Base-by-base conservation (phyloP, 176 grass and related monocot species). In the Zoysia japonica region DNA sequence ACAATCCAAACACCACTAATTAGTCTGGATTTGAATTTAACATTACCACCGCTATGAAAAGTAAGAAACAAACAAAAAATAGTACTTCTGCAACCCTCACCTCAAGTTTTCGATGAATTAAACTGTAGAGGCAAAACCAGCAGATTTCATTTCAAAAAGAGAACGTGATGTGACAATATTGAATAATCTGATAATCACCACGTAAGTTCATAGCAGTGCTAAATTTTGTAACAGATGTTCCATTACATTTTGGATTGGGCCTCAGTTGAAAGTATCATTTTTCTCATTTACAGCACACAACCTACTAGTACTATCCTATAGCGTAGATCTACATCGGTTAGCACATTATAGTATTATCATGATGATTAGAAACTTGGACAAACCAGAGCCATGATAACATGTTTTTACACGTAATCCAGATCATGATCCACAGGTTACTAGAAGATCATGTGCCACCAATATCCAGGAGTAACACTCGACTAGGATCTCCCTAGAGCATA, bases 401-500 rank as follows among this genome's bases (percentile, higher is more conserved):
- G 9, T 13, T 75, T 84, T 47, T 54, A 79, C 40, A 79, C 35
- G 10, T 42, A 79, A 74, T 68, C 69, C 74, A 80, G 43, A 17
- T 19, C 67, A 70, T 59, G 50, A 8, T 45, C 60, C 13, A 63
- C 36, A 12, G 5, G 43, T 72, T 47, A 69, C 49, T 19, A 13
- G 73, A 48, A 74, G 87, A 79, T 63, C 38, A 55, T 46, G 49
- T 68, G 36, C 46, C 20, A 8, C 54, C 12, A 40, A 68, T 51
- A 59, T 55, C 76, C 68, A 69, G 4, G 20, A 56, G 14, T 5
- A 72, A 19, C 51, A 51, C 19, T 11, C 67, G 44, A 47, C 51
- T 83, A 87, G 48, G 65, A 80, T 17, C 56, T 62, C 80, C 57
- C 60, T 6, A 83, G 64, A 47, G 83, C 89, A 37, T 91, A 89